Base-by-base conservation (phyloP, 495 filamentous ascomycete species). In the Ramalina peruviana region DNA sequence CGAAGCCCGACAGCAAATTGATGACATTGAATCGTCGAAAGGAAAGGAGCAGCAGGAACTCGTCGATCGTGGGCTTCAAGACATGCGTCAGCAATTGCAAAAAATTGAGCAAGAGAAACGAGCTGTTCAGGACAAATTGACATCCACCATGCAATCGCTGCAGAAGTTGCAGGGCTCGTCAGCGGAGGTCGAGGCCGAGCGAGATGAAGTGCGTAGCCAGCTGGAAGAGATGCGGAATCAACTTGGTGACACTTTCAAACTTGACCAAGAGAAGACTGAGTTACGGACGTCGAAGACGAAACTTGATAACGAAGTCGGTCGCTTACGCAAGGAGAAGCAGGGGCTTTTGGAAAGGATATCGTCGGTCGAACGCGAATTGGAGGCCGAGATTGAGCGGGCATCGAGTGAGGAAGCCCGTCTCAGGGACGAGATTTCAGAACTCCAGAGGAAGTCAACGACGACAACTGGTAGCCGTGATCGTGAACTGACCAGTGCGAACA, bases 211-310 rank as follows among this genome's bases (percentile, higher is more conserved):
- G 16, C 74, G 77, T 43, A 68, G 60, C 46, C 75, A 82, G 50
- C 60, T 84, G 4, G 63, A 71, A 16, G 66, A 69, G 15, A 58
- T 64, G 33, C 71, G 71, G 21, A 69, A 69, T 48, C 69, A 69
- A 36, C 70, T 67, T 7, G 72, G 73, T 49, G 74, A 73, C 40
- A 72, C 70, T 9, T 73, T 72, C 52, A 71, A 65, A n/a, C 62
- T 80, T 25, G 79, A 82, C 49, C 72, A 74, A 49, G 80, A 83
- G 55, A 75, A 76, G 52, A 54, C 78, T 37, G 79, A 83, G 41
- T 67, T 83, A 23, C 75, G 78, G 7, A 76, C 73, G 25, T 67
- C 74, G 0, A 76, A 73, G 52, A 60, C 76, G 43, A 78, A 74
- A 49, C 64, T 82, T 20, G 79, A 83, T 41, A 68, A 60, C 46